Base-by-base conservation (phyloP, 2,329 filamentous ascomycete genomes). In the Fusarium ramigenum region DNA sequence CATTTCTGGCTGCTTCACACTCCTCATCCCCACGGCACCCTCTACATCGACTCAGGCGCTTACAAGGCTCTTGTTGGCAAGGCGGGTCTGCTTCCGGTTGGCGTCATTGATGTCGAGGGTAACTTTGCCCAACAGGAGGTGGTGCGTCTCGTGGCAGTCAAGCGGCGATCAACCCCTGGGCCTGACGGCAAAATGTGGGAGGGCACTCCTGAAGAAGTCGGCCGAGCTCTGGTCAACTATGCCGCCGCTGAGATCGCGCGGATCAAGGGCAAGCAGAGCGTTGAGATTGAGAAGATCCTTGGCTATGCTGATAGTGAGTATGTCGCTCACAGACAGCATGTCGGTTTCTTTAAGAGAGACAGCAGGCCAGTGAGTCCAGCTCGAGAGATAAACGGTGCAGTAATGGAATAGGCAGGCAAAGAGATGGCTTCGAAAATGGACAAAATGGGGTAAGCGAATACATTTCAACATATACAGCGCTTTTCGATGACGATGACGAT, bases 1-100 rank as follows among this genome's bases (percentile, higher is more conserved):
- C 95, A 96, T 80, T 98, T 99, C 87, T 99, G 96, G 96, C 91
- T 99, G 54, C 88, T 98, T 1, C 94, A 99, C 82, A 96, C 96
- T 15, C 90, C 98, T 16, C 91, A 92, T 30, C 94, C 96, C 1
- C 95, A 97, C 78, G 96, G 96, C 19, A 97, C 93, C 5, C 81
- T 99, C 32, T 98, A 94, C 84, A 97, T 99, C 77, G 96, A 99
- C 84, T 85, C 90, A n/a, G 96, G 96, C 46, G 96, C 96, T 7
- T 91, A 95, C 83, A 86, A 88, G 39, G 96, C 96, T 2, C 87
- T 98, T 7, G 85, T 91, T 21, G 91, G 92, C 79, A 97, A 97
- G 84, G 95, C 95, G 0, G 94, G 95, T 7, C 89, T 99, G 4
- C 89, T 98, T 0, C 95, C 96, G 2, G 95, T 93, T 1, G 96